Base-by-base conservation (phyloP, 2,329 filamentous ascomycete species). In the Geoglossum cookeanum region DNA sequence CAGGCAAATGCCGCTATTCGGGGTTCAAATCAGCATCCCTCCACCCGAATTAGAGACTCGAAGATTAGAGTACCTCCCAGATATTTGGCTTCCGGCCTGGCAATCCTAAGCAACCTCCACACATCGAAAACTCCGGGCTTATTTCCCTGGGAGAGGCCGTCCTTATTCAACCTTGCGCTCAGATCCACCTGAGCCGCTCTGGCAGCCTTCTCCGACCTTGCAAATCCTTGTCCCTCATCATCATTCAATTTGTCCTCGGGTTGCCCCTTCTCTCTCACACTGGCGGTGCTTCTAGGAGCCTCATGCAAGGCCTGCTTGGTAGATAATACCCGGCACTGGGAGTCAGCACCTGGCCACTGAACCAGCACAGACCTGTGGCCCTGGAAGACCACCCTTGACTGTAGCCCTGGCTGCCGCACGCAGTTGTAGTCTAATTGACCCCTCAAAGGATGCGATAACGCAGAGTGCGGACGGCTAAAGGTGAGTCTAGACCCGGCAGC, bases 151-250 rank as follows among this genome's bases (percentile, higher is more conserved):
- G 70, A 66, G 59, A 73, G 69, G 22, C 86, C 84, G 62, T 94
- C 87, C 67, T 90, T 95, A 51, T 86, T 88, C 55, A 98, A 74
- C 62, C 86, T 87, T 13, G 92, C 92, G 61, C 84, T 83, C 64
- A 97, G 74, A 67, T 98, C 94, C 63, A 98, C 77, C 66, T 97
- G 85, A 1, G 90, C 85, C 9, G 90, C 92, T 65, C 88, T 83
- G 11, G 83, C 79, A 37, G 90, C 92, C 69, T 84, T 91, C 67
- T 94, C 91, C 59, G 87, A 90, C 63, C 80, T 76, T 61, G 77
- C 77, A 66, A 89, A 87, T 27, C 76, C 79, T 58, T 74, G 70
- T 33, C 83, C 78, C 57, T 79, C 74, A 2, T 59, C 56, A 42
- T 71, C 69, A 8, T 65, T 64, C 15, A 68, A 66, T 22, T 67